Percentiles rank a stretch among this genome's conserved stretches.
phyloP scores from a whole-genome alignment of 192 early-diverging fungal genomes.

The Mortierella hygrophila region DNA sequence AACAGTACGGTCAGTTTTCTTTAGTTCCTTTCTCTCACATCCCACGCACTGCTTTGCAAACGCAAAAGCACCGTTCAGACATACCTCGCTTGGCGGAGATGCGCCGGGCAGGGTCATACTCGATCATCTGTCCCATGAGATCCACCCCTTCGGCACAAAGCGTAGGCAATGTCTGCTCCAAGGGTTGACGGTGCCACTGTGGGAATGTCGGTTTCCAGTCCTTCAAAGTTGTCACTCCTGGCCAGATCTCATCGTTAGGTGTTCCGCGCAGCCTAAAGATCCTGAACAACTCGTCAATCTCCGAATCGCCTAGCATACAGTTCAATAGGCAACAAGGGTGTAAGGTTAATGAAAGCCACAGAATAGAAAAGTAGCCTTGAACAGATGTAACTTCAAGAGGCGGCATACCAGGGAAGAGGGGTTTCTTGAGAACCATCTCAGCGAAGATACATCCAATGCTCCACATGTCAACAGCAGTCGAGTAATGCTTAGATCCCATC shows the following conservation, averaged over 20 bases:
- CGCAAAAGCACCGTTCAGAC: background rate
- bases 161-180: constrained; percentile 75
- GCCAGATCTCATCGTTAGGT: constrained; percentile 77
- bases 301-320: constrained; percentile 61
- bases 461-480: constrained; percentile 98
- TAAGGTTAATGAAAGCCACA: too few relatives aligned
- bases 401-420: constrained; percentile 86
- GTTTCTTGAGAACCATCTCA: constrained; percentile 85
- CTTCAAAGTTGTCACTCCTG: constrained; percentile 61
- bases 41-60: background rate
- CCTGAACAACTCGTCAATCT: constrained; percentile 72
- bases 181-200: constrained; percentile 67
- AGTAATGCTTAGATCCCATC: constrained; percentile 91
- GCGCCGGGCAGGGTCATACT: constrained; percentile 77
- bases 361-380: background rate
- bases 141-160: constrained; percentile 77
- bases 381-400: background rate
- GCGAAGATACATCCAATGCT: constrained; percentile 97
- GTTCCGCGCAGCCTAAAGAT: constrained; percentile 77
- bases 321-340: too few relatives aligned
- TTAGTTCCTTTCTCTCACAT: background rate
- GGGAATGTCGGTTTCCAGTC: constrained; percentile 67
- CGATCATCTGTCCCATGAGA: constrained; percentile 76
- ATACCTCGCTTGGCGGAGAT: constrained; percentile 68
- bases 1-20: background rate